Conservation (phyloP, 108 stramenopile genomes). For the Pinguiococcus pyrenoidosus region DNA sequence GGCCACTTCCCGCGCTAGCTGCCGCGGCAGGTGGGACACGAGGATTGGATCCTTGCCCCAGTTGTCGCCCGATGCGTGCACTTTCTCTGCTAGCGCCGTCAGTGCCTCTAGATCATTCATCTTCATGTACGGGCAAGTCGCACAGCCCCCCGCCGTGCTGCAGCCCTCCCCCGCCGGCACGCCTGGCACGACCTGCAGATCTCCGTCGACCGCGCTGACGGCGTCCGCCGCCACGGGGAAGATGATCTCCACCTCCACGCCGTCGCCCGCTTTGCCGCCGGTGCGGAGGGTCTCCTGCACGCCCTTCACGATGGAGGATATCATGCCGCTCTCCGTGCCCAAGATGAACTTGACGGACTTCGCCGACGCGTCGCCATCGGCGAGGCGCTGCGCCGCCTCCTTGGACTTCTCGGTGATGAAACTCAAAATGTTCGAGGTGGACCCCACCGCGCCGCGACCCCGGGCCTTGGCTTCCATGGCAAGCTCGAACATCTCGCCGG, state of each 20-base stretch:
- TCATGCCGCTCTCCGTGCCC: slow-evolving; percentile 85
- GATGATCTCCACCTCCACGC: slow-evolving; percentile 70
- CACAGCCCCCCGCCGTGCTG: slow-evolving; percentile 84
- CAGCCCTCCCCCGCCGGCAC: slow-evolving; percentile 82
- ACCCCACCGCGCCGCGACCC: slow-evolving; percentile 66
- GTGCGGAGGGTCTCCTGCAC: slow-evolving; percentile 64
- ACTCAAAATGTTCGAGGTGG: slow-evolving; percentile 73
- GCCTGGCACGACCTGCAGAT: slow-evolving; percentile 64
- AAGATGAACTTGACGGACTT: slow-evolving; percentile 62
- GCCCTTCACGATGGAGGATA: slow-evolving; percentile 69
- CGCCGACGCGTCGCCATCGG: background rate
- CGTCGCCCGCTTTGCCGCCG: slow-evolving; percentile 15
- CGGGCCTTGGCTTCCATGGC: slow-evolving; percentile 62
- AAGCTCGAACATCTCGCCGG: slow-evolving; percentile 91
- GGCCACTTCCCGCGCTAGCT: slow-evolving; percentile 57
- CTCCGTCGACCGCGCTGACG: slow-evolving; percentile 31
- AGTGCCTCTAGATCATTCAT: slow-evolving; percentile 86
- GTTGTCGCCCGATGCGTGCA: slow-evolving; percentile 12
- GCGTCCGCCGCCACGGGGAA: slow-evolving; percentile 86
- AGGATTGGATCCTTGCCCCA: slow-evolving; percentile 6
- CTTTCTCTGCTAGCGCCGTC: slow-evolving; percentile 54
- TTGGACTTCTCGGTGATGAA: slow-evolving; percentile 71
- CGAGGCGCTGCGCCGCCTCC: slow-evolving; percentile 32
- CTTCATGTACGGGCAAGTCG: slow-evolving; percentile 94
- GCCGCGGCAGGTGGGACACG: slow-evolving; percentile 57